phyloP scores from a whole-genome alignment of 108 stramenopile genomes.

The Cyclotella cryptica region DNA sequence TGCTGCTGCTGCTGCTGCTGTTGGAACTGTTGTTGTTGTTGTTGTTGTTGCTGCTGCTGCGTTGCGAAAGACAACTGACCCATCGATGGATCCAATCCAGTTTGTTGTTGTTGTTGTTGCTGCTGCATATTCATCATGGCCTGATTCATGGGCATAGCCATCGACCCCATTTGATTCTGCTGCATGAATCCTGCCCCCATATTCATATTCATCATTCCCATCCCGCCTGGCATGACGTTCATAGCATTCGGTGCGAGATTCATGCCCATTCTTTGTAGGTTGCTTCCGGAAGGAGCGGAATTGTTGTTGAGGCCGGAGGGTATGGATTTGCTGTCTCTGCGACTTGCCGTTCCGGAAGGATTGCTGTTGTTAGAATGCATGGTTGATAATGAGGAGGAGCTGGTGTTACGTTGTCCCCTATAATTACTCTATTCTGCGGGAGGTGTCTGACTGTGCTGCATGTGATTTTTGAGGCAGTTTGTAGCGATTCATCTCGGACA shows the following conservation, averaged over 20 bases:
- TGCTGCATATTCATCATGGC: conserved; percentile 4
- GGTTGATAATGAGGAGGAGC: too few species aligned
- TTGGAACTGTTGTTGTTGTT: neutral
- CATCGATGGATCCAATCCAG: neutral
- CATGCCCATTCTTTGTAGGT: neutral
- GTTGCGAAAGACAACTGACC: neutral
- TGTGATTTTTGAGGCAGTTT: too few species aligned
- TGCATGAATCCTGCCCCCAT: conserved; percentile 16
- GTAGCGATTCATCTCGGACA: too few species aligned
- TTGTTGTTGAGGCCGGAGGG: neutral
- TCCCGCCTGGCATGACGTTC: neutral
- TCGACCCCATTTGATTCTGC: neutral
- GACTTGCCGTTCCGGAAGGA: neutral
- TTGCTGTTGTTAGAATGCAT: neutral
- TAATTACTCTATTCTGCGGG: too few species aligned
- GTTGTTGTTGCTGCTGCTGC: neutral
- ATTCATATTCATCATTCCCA: conserved; percentile 16
- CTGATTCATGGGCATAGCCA: neutral
- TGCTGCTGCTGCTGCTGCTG: neutral
- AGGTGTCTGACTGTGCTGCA: too few species aligned
- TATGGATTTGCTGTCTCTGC: conserved; percentile 1
- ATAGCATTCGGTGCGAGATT: neutral
- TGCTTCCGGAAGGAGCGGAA: neutral
- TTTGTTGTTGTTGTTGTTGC: neutral
- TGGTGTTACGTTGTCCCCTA: too few species aligned